These are phyloP conservation scores for Boletus speciosus DNA, from an alignment of 768 basidiomycete genomes.

Conservation along the genomic window DNA sequence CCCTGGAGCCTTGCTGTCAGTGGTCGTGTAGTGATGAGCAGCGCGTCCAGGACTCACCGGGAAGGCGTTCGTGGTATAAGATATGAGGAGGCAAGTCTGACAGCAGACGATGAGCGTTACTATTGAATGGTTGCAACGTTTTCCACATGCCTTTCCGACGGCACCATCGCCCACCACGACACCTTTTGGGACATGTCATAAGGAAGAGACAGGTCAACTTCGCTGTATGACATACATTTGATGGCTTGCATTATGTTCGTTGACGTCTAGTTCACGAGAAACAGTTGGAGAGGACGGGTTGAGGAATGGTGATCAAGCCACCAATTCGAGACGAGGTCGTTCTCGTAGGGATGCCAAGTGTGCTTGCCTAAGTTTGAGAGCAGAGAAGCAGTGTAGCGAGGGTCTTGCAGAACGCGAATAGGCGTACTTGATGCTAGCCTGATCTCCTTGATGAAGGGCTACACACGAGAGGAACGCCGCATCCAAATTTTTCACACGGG, in stretches of 20 bases:
- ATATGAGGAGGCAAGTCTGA: slow-evolving; percentile 97
- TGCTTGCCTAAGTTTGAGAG: slow-evolving; percentile 6
- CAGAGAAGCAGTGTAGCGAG: not conserved
- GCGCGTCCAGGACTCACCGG: slow-evolving; percentile 55
- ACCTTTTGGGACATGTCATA: slow-evolving; percentile 49
- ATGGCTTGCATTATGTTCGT: slow-evolving; percentile 73
- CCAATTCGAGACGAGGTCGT: slow-evolving; percentile 10
- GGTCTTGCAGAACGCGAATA: slow-evolving; percentile 10
- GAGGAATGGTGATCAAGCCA: slow-evolving; percentile 15
- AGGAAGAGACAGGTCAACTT: slow-evolving; percentile 26
- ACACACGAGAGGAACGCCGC: slow-evolving; percentile 16
- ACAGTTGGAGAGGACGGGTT: slow-evolving; percentile 9
- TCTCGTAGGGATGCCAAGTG: not conserved
- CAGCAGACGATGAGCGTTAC: slow-evolving; percentile 11
- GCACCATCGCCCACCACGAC: slow-evolving; percentile 99
- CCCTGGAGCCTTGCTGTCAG: slow-evolving; percentile 50
- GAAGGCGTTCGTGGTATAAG: slow-evolving; percentile 98
- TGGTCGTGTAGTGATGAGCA: slow-evolving; percentile 8
- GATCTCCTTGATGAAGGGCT: slow-evolving; percentile 28
- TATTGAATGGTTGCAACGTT: slow-evolving; percentile 2
- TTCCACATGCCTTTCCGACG: slow-evolving; percentile 81
- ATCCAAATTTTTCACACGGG: slow-evolving; percentile 25
- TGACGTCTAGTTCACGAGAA: slow-evolving; percentile 15
- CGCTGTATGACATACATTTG: slow-evolving; percentile 61
- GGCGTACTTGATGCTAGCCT: slow-evolving; percentile 27